Percentiles rank a stretch among this genome's conserved stretches.
phyloP scores from a whole-genome alignment of 331 rosid species.

The Saraca asoca region DNA sequence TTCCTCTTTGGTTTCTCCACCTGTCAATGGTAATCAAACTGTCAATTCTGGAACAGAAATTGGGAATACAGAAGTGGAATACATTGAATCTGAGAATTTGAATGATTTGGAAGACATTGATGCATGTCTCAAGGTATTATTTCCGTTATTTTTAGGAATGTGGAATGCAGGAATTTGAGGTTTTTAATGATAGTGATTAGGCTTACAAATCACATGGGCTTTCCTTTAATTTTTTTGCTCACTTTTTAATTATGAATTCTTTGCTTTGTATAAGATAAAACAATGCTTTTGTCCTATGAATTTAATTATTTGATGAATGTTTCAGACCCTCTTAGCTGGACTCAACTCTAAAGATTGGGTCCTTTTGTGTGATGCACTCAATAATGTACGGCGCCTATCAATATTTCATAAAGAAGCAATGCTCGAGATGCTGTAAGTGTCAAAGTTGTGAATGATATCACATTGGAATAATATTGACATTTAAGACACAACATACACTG shows the following conservation, averaged over 20 bases:
- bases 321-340: conserved; percentile 74
- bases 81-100: conserved; percentile 84
- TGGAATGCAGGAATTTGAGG: background rate
- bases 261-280: too few species aligned
- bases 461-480: conserved; percentile 11
- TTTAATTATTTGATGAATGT: conserved; percentile 39
- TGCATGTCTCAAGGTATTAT: conserved; percentile 67
- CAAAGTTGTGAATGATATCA: conserved; percentile 17
- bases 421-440: conserved; percentile 74
- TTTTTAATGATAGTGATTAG: conserved; percentile 20
- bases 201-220: background rate
- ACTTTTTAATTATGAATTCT: too few species aligned
- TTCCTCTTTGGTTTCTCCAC: conserved; percentile 48
- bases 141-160: conserved; percentile 16
- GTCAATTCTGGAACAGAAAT: conserved; percentile 52
- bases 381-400: conserved; percentile 74
- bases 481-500: background rate
- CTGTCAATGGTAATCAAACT: conserved; percentile 61
- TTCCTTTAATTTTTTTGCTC: too few species aligned
- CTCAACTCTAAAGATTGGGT: conserved; percentile 91
- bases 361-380: conserved; percentile 76
- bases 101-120: conserved; percentile 73
- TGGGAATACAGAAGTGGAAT: conserved; percentile 75
- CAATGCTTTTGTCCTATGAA: too few species aligned
- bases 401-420: conserved; percentile 79